Evolutionary conservation across 2,329 filamentous ascomycete species (phyloP), one percentile per base, ranked within the genome.

Genomic region (Emergomyces orientalis): DNA sequence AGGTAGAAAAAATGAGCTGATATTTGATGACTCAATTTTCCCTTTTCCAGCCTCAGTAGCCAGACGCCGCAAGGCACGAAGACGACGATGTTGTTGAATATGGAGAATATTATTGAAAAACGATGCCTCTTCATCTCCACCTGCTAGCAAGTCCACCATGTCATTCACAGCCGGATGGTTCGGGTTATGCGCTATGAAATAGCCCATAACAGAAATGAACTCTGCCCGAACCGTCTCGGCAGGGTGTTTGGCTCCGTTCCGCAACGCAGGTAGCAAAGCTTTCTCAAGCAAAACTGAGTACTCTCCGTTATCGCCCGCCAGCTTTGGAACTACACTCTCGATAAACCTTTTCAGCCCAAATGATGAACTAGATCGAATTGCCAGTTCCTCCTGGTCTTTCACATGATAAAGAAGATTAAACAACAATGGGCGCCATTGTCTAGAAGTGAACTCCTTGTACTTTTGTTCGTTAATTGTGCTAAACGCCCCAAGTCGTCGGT

Each of bases 31-130:
- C 65, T 83, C 83, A 64, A 99, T 79, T 58, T 85, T 81, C 14
- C 84, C 81, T 62, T 82, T 81, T 11, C 79, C 74, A 62, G 90
- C 89, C 65, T 88, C 87, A 9, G 82, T 78, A 62, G 89, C 86
- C 14, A 99, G 80, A 63, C 90, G 83, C 64, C 89, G 86, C 45
- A 99, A 79, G 2, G 94, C 92, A 68, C 92, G 88, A 61, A 95
- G 81, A 70, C 96, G 89, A 66, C 90, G 87, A 64, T 94, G 87
- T 43, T 91, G 87, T 60, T 96, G 91, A 57, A 96, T 93, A 71
- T 94, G 92, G 43, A 97, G 79, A 54, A 97, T 86, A 69, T 97
- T 96, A 74, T 85, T 89, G 79, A 97, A 99, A 78, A 99, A 97
- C 0, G 90, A 89, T 13, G 86, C 84, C 69, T 90, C 89, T 56